phyloP scores from a whole-genome alignment of 2,329 filamentous ascomycete genomes.

The Penicillium sclerotigenum region DNA sequence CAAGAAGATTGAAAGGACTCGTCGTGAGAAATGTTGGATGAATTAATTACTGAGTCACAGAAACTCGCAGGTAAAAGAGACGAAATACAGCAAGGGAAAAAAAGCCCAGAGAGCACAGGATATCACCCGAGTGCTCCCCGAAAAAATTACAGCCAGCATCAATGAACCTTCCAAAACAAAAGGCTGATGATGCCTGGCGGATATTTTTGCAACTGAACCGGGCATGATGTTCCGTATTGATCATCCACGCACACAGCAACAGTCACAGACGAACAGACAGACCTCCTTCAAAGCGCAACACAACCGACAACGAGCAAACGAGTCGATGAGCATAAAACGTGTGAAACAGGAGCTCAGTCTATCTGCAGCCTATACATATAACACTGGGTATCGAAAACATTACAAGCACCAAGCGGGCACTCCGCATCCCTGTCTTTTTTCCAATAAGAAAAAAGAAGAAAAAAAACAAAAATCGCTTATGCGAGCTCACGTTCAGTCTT shows the following conservation, averaged over 20 bases:
- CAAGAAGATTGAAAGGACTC: neutral
- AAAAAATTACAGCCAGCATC: conserved; percentile 5
- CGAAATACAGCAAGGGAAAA: conserved; percentile 15
- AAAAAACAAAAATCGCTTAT: conserved; percentile 20
- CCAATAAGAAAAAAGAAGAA: too few species aligned
- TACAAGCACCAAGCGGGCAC: conserved; percentile 18
- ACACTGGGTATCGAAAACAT: conserved; percentile 36
- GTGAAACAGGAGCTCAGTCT: neutral
- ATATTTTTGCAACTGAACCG: neutral
- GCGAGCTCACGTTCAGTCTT: conserved; percentile 50
- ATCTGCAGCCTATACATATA: conserved; percentile 16
- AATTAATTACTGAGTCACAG: conserved; percentile 11
- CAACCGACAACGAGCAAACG: conserved; percentile 11
- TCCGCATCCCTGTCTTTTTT: neutral
- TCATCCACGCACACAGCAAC: neutral
- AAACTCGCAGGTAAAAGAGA: conserved; percentile 12
- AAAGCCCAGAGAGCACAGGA: neutral
- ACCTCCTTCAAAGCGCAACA: neutral
- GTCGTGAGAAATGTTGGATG: conserved; percentile 1
- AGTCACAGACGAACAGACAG: neutral
- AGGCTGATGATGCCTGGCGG: neutral
- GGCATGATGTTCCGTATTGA: neutral
- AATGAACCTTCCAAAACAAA: neutral
- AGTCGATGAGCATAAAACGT: neutral
- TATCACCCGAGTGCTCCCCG: neutral